Base-by-base conservation (phyloP, 108 stramenopile species). In the Cylindrotheca fusiformis region DNA sequence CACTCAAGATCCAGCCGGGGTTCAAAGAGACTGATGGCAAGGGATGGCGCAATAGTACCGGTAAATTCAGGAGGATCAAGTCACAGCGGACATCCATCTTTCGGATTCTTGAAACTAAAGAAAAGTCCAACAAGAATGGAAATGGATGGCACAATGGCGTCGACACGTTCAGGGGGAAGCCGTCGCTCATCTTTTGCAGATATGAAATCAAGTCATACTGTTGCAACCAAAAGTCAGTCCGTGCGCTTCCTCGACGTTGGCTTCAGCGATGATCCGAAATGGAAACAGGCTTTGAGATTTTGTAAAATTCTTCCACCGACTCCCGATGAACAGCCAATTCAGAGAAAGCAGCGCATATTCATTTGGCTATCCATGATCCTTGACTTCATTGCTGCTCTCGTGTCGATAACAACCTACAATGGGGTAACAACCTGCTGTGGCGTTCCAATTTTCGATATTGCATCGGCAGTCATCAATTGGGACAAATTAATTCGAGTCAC, bases 341-440 rank as follows among this genome's bases (percentile, higher is more conserved):
- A 65, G 33, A 58, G 33, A 20, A 45, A 54, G 20, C 54, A 69
- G 30, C 62, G 68, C 12, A 55, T 55, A 8, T 55, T 63, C 19
- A 64, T 60, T 18, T 76, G 75, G 75, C 27, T 30, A 25, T 25
- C 68, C 3, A 31, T 76, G 3, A 36, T 64, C 0, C 50, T 58
- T 12, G 75, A 76, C 55, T 59, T 69, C 30, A 65, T 61, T 47
- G 68, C 75, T 21, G 75, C 75, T 18, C 36, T 69, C 33, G 75
- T 76, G 2, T 44, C 75, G 20, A 29, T 76, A 12, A 60, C 50
- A 1, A 49, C 55, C 22, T 76, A 67, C 45, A 20, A 59, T 8
- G 75, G 59, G 18, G 68, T 68, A 14, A 64, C 63, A 2, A 31
- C 52, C 25, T 76, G 75, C 56, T 76, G 75, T 32, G 75, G 63